Evolutionary conservation across 805 yeast genomes (phyloP), one percentile per base, ranked within the genome.

Genomic region (Candida pseudoglaebosa): DNA sequence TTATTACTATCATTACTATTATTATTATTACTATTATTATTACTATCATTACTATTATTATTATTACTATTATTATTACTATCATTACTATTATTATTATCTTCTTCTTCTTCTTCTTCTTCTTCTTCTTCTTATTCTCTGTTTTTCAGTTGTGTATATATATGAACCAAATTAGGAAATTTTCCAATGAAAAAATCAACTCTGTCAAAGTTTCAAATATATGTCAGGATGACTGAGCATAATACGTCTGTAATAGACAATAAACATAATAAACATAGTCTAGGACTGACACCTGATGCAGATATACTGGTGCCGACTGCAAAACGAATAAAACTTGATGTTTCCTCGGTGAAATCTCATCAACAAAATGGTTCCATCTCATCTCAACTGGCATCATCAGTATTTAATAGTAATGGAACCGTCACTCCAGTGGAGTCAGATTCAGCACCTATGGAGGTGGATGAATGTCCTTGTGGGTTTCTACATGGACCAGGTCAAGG

Each of bases 401-500:
- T 26, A 5, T 6, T 26, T 26, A 26, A 26, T 15, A 12, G 15
- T 5, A 26, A 26, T 26, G 36, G 36, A 22, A 34, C 36, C 16
- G 24, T 34, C 7, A 34, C 36, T 10, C 36, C 36, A 14, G 12
- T 26, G 6, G 15, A 26, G 13, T 26, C 29, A 5, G 29, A 26
- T 5, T 26, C 29, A 5, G 13, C 29, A 12, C 29, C 36, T 21
- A 33, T 33, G 36, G 36, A 36, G 15, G 7, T 32, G 3, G 24
- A 34, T 21, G 49, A 42, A 20, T 58, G 63, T 44, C 59, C 59
- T 3, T 58, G 63, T 47, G 62, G 63, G 3, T 43, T 41, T 38
- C 41, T 58, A n/a, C 63, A 58, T 40, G 62, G 61, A 7, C 57
- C 60, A 5, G 55, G 51, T 10, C 54, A 52, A 39, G 61, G 57